Evolutionary conservation across 768 basidiomycete genomes (phyloP), one percentile per base, ranked within the genome.

Genomic region (Cystobasidium ongulense): DNA sequence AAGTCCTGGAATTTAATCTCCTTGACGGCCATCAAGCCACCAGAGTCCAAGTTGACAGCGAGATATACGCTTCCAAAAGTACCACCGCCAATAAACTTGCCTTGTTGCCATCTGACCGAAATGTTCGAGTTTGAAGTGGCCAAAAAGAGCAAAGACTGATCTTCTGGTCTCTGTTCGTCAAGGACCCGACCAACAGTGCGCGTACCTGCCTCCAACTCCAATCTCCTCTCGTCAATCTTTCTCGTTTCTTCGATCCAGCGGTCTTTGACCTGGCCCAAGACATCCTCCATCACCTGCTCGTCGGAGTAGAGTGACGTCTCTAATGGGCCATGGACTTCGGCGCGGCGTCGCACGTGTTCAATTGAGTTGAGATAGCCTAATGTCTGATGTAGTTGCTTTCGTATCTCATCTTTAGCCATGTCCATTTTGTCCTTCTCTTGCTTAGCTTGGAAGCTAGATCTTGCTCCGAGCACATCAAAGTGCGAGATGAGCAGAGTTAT

Each of bases 1-100:
- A 95, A 83, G 80, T 97, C 95, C 80, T 94, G 92, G 81, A 94
- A 95, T 52, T 71, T 71, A 23, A 98, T 92, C 83, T 98, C 96
- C 83, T 99, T 99, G 78, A 97, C 96, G 10, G 96, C 96, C 93
- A 99, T 97, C 75, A 97, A 87, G 52, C 90, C 90, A 57, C 94
- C 92, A 0, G 90, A 89, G 80, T 98, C 96, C 70, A 98, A 85
- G 80, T 98, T 98, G 82, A 97, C 90, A 21, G 94, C 96, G 59
- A 92, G 87, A 81, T 98, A 99, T n/a, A 99, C 96, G n/a, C 91
- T 95, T 25, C 96, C 96, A 81, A 96, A 97, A 10, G 96, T 94
- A 18, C 96, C 96, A n/a, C 93, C 88, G 63, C 95, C 96, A 77
- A 99, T 97, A 83, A 97, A 97, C 73, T 90, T 88, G 17, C 95